phyloP scores from a whole-genome alignment of 352 stramenopile species.

The Globisporangium nagaii region DNA sequence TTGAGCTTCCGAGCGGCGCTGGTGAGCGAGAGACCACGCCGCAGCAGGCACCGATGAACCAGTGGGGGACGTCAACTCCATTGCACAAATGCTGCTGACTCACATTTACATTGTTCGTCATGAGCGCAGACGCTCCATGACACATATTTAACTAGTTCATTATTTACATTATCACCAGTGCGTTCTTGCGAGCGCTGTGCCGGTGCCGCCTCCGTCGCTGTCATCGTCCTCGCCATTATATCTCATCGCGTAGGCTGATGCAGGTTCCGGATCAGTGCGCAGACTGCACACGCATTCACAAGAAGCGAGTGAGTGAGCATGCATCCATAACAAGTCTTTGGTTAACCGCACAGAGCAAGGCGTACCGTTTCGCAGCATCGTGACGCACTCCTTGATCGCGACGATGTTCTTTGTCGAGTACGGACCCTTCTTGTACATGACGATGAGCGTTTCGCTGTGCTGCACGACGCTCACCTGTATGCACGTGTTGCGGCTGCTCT shows the following conservation, averaged over 20 bases:
- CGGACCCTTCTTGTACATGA: constrained; percentile 81
- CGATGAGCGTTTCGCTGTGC: constrained; percentile 72
- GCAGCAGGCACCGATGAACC: too few species aligned
- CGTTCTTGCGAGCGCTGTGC: too few species aligned
- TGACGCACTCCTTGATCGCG: constrained; percentile 78
- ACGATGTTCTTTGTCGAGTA: constrained; percentile 57
- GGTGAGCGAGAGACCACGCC: too few species aligned
- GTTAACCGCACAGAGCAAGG: too few species aligned
- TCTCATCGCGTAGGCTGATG: constrained; percentile 60
- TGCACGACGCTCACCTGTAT: constrained; percentile 87
- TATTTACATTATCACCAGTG: neutral
- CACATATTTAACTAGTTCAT: too few species aligned
- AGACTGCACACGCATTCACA: constrained; percentile 24
- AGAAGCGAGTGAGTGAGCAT: neutral
- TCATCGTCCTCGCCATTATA: too few species aligned
- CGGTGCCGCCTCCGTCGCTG: too few species aligned
- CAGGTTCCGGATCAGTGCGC: constrained; percentile 58
- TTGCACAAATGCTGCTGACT: too few species aligned
- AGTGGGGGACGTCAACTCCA: too few species aligned
- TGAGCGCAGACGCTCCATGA: too few species aligned
- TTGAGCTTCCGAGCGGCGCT: too few species aligned
- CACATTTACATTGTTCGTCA: too few species aligned
- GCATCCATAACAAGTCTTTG: neutral
- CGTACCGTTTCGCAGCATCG: constrained; percentile 70
- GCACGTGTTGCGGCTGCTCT: constrained; percentile 77